phyloP scores from a whole-genome alignment of 305 asterid species.

The Fraxinus greggii region DNA sequence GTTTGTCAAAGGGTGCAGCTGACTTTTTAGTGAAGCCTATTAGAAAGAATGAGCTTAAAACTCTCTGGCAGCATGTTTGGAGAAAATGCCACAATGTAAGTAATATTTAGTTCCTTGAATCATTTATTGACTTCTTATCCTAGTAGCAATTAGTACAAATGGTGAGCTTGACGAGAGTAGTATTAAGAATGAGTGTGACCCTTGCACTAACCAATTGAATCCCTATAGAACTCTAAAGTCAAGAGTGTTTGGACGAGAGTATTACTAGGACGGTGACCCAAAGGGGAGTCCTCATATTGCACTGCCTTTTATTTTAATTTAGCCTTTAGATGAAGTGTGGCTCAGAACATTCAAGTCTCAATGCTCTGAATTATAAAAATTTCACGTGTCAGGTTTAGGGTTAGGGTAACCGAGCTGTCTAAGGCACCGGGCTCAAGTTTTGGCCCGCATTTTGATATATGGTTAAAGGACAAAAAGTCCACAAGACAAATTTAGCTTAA shows the following conservation, averaged over 20 bases:
- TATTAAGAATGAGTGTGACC: background rate
- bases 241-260: background rate
- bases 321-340: background rate
- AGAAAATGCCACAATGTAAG: constrained; percentile 88
- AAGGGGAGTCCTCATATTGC: background rate
- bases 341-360: background rate
- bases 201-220: constrained; percentile 1
- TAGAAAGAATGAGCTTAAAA: constrained; percentile 85
- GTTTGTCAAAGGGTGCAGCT: constrained; percentile 87
- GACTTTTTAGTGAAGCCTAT: constrained; percentile 91
- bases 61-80: constrained; percentile 94
- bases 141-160: background rate
- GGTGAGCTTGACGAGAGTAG: background rate
- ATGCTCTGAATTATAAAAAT: background rate
- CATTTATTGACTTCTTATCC: constrained; percentile 5
- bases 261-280: background rate
- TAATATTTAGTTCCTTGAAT: constrained; percentile 1
- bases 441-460: background rate
- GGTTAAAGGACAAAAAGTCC: background rate
- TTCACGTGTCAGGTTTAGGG: background rate
- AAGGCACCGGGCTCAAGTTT: background rate
- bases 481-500: background rate
- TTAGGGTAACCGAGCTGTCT: background rate
- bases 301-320: background rate
- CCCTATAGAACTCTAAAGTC: background rate